phyloP scores from a whole-genome alignment of 148 eudicot species.

The Nepenthes mirabilis region DNA sequence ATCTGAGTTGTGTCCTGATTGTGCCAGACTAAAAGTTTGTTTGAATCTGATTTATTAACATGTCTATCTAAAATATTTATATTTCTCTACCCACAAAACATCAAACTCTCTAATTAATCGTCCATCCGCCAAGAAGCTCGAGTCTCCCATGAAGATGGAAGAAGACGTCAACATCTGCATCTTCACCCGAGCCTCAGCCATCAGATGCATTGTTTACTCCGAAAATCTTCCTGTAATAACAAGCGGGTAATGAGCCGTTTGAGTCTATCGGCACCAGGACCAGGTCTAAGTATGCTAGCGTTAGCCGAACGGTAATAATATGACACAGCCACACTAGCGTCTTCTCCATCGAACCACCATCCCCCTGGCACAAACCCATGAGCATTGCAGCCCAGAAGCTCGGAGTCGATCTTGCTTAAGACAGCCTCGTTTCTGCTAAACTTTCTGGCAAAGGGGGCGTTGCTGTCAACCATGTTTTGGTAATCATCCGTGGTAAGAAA shows the following conservation, averaged over 20 bases:
- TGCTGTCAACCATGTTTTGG: slow-evolving; percentile 46
- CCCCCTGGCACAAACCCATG: slow-evolving; percentile 51
- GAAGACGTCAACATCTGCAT: too few relatives aligned
- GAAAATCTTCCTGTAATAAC: slow-evolving; percentile 33
- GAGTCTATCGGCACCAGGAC: slow-evolving; percentile 48
- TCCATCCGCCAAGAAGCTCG: too few relatives aligned
- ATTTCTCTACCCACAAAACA: too few relatives aligned
- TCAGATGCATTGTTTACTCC: slow-evolving; percentile 38
- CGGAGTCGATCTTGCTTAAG: slow-evolving; percentile 51
- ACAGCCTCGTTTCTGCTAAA: slow-evolving; percentile 32
- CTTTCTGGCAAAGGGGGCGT: slow-evolving; percentile 62
- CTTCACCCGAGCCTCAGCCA: too few relatives aligned
- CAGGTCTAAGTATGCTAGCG: slow-evolving; percentile 31
- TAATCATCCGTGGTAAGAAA: slow-evolving; percentile 36
- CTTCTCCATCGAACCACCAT: slow-evolving; percentile 25
- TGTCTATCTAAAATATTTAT: too few relatives aligned
- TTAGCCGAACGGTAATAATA: slow-evolving; percentile 15
- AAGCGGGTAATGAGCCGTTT: slow-evolving; percentile 34
- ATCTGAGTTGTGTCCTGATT: too few relatives aligned
- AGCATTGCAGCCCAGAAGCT: slow-evolving; percentile 29
- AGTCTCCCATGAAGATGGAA: too few relatives aligned
- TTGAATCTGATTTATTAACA: too few relatives aligned
- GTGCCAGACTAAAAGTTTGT: too few relatives aligned
- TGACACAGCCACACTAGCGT: slow-evolving; percentile 7
- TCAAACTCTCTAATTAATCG: too few relatives aligned